phyloP scores from a whole-genome alignment of 192 early-diverging fungal species.

The Gaertneriomyces sp. region DNA sequence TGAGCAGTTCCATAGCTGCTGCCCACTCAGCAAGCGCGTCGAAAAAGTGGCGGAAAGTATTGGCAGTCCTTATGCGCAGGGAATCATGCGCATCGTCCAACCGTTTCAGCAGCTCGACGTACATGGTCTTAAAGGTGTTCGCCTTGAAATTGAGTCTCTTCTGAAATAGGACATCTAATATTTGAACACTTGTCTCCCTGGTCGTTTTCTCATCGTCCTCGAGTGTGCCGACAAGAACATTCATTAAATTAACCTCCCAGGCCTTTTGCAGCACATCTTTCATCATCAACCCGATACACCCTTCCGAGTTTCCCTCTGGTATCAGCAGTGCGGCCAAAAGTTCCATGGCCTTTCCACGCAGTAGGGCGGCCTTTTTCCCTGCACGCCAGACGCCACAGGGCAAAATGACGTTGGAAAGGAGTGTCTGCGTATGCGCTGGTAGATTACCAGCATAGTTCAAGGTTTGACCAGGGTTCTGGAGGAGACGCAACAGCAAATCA shows the following conservation, averaged over 20 bases:
- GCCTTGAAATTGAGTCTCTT: slow-evolving; percentile 19
- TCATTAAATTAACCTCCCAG: slow-evolving; percentile 26
- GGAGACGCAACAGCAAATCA: slow-evolving; percentile 27
- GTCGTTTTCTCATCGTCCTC: slow-evolving; percentile 45
- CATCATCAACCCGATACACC: slow-evolving; percentile 12
- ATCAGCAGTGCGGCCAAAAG: slow-evolving; percentile 21
- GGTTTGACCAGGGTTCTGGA: slow-evolving; percentile 13
- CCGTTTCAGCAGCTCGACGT: slow-evolving; percentile 54
- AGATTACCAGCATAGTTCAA: slow-evolving; percentile 34
- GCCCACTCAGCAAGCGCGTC: slow-evolving; percentile 20
- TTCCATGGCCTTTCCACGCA: slow-evolving; percentile 32
- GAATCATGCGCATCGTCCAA: slow-evolving; percentile 55
- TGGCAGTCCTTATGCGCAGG: slow-evolving; percentile 38
- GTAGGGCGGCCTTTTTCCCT: slow-evolving; percentile 34
- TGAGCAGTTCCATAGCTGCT: slow-evolving; percentile 14
- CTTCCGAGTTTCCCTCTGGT: not conserved
- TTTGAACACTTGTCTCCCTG: slow-evolving; percentile 16
- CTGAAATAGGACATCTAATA: too few species aligned
- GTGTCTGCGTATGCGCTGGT: slow-evolving; percentile 10
- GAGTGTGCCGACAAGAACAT: slow-evolving; percentile 32
- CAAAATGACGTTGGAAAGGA: slow-evolving; percentile 37
- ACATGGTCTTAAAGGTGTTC: slow-evolving; percentile 41
- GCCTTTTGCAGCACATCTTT: not conserved
- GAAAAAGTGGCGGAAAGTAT: slow-evolving; percentile 29
- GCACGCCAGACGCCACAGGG: slow-evolving; percentile 42